Evolutionary conservation across 208 protist species (phyloP), one percentile per base, ranked within the genome.

Genomic region (Herpetomonas tarakana): DNA sequence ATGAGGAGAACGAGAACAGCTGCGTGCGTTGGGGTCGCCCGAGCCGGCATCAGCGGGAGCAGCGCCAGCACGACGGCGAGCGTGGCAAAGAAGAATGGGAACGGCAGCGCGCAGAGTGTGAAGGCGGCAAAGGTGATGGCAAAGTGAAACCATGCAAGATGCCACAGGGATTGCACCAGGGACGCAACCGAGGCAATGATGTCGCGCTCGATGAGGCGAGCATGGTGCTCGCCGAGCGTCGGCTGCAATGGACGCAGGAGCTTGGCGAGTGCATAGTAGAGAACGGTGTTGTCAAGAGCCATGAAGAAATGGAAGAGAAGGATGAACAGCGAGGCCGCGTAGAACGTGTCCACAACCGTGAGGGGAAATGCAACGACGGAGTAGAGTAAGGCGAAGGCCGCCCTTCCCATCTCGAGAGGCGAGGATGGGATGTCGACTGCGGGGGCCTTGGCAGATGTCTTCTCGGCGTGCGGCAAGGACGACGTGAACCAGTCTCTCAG

Each of bases 101-200:
- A 72, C 7, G 78, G 71, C 25, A 85, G 69, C 14, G 58, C 71
- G 56, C 60, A 71, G 24, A 47, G n/a, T 24, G 60, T 70, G 67
- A 89, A 88, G 27, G 70, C 56, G 49, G 66, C 58, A 47, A 84
- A 89, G n/a, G 81, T 89, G 27, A 80, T 68, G 41, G 51, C 72
- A 41, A 92, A 92, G 67, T 88, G 81, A 62, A 86, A 92, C 73
- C 81, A 89, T 31, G 70, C 69, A 28, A 87, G 51, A 58, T 89
- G 82, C 81, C 81, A 87, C 52, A 88, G 88, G 6, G 78, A 88
- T 58, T 81, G 73, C 25, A 89, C 62, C 22, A 92, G 77, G 9
- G 77, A 82, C 24, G 71, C 63, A 60, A 89, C 71, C 1, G 78
- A 85, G 21, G 65, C 66, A 3, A 77, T 86, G 62, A 92, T 88